Percentiles rank a stretch among this genome's conserved stretches.
Conservation (phyloP, 108 stramenopile genomes). For the Poteriospumella lacustris region DNA sequence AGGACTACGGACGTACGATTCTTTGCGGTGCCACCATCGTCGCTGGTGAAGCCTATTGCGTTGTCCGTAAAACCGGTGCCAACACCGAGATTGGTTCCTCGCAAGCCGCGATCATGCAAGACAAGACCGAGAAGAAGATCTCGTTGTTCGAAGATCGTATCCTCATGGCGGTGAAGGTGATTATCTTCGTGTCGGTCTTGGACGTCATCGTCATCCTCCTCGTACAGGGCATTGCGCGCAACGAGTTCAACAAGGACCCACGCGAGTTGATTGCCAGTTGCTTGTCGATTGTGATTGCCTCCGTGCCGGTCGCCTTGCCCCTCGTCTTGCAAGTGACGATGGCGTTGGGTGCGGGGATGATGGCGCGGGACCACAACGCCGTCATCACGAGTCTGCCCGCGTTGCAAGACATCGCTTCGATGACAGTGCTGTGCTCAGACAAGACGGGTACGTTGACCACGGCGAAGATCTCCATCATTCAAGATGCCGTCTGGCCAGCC, state of each 20-base stretch:
- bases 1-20: constrained; percentile 53
- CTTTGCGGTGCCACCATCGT: constrained; percentile 58
- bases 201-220: constrained; percentile 62
- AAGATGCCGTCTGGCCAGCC: constrained; percentile 53
- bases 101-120: constrained; percentile 60
- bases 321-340: constrained; percentile 69
- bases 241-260: background rate
- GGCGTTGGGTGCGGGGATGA: constrained; percentile 67
- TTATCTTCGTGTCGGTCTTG: constrained; percentile 52
- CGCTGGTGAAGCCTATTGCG: constrained; percentile 63
- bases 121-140: constrained; percentile 61
- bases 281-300: constrained; percentile 68
- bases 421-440: constrained; percentile 71
- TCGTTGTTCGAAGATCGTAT: constrained; percentile 66
- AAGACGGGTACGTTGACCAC: constrained; percentile 83
- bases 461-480: constrained; percentile 64
- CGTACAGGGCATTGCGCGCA: constrained; percentile 15
- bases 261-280: background rate
- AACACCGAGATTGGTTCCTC: constrained; percentile 69
- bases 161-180: constrained; percentile 60
- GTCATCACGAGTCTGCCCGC: constrained; percentile 74
- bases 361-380: constrained; percentile 68
- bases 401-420: constrained; percentile 73
- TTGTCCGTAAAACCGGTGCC: constrained; percentile 56
- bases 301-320: constrained; percentile 74